Evolutionary conservation across 176 grass and related monocot species (phyloP), one percentile per base, ranked within the genome.

Genomic region (Triticum dicoccoides): DNA sequence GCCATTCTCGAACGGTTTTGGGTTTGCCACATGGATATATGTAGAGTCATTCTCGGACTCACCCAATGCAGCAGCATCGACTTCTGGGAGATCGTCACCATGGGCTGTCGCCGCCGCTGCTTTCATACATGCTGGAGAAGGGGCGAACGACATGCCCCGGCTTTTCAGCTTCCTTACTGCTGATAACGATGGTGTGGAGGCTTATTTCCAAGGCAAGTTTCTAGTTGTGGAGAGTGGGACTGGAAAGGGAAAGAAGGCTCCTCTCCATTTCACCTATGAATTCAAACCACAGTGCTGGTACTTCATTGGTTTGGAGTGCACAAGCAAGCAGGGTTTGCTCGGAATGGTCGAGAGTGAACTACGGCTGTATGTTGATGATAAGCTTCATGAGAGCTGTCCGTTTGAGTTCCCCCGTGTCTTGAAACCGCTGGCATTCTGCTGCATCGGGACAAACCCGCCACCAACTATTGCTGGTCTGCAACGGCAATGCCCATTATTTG

Each of bases 1-100:
- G 97, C 94, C 97, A 47, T 98, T 98, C 86, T 80, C 89, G 9
- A 98, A 94, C 37, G 97, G 97, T 71, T 96, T 96, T 80, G 96
- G 90, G 39, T 92, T 98, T 81, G 97, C 92, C 82, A 98, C 93
- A 52, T 98, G 97, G 97, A 94, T 98, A 49, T 98, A 96, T 56
- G 89, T 98, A 21, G 97, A 98, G 75, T 94, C 94, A 7, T 98
- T 98, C 78, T 78, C 97, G 18, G 89, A 88, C 69, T 88, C 90
- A 52, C 82, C 86, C 33, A 88, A 91, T 80, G 79, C 92, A 61
- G 90, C 94, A 80, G 92, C 92, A 34, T 91, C 90, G 29, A 84
- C 86, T 56, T 96, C 94, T 77, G 97, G 92, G 65, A 96, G 92
- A 80, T 92, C 94, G 51, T 94, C 94, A 2, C 86, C 90, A 61